phyloP scores from a whole-genome alignment of 2,329 filamentous ascomycete genomes.

The Hypoxylon sp. region DNA sequence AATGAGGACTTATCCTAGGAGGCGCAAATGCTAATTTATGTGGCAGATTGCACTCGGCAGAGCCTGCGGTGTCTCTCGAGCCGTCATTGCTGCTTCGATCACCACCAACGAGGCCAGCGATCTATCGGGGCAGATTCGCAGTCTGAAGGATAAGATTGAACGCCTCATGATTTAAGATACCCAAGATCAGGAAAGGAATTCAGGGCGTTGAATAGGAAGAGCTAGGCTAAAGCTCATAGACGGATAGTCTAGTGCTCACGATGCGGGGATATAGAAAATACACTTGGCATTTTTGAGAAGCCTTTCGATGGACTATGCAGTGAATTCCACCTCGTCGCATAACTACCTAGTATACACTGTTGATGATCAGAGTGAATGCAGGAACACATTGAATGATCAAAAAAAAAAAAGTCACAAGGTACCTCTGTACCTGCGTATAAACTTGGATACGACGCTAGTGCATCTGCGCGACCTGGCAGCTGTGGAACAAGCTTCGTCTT shows the following conservation, averaged over 20 bases:
- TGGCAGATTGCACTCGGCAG: constrained; percentile 81
- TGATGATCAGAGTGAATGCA: neutral
- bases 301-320: neutral
- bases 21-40: constrained; percentile 19
- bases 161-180: constrained; percentile 86
- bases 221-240: constrained; percentile 13
- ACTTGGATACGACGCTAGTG: constrained; percentile 14
- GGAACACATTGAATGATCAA: neutral
- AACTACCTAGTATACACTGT: neutral
- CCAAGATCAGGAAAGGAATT: constrained; percentile 30
- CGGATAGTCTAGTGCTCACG: neutral
- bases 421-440: constrained; percentile 21
- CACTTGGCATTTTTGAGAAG: constrained; percentile 20
- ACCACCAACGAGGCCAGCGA: constrained; percentile 94
- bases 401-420: constrained; percentile 4
- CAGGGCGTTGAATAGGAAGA: constrained; percentile 24
- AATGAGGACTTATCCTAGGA: constrained; percentile 64
- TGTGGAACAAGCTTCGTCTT: constrained; percentile 13
- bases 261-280: constrained; percentile 23
- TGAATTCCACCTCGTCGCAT: constrained; percentile 4
- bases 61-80: constrained; percentile 88
- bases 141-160: constrained; percentile 95
- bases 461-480: constrained; percentile 10
- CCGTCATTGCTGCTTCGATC: constrained; percentile 87
- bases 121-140: constrained; percentile 87